Base-by-base conservation (phyloP, 805 yeast genomes). In the Yarrowia sp. region DNA sequence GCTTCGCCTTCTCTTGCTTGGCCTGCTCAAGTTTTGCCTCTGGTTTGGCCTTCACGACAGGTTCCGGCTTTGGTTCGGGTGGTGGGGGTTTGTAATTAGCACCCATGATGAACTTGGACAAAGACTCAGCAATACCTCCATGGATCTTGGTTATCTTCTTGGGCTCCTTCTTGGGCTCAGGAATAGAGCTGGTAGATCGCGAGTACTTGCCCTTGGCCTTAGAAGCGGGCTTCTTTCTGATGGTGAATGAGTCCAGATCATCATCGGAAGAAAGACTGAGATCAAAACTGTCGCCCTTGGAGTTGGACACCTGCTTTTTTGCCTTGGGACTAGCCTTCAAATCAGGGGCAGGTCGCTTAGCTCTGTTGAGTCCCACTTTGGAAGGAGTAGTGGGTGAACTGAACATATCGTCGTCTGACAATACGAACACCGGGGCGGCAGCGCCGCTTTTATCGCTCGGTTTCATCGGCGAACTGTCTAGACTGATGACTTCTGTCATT, bases 121-220 rank as follows among this genome's bases (percentile, higher is more conserved):
- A 26, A 3, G 64, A 26, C 49, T 42, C 42, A 14, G 64, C 64
- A 8, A 56, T 56, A 9, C 64, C 64, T 26, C 64, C 64, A 32
- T 56, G 64, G 49, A 56, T 26, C 38, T 56, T 26, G 15, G 64
- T 56, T n/a, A 56, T 42, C 49, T 56, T 56, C 64, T 56, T 56
- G 38, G 48, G 48, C 41, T 56, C 48, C 8, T 14, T 14, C 64
- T 56, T 56, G 22, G 48, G 48, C 41, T 56, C 48, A 8, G 12
- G 7, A 8, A n/a, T 2, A 10, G 48, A 26, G 46, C 10, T 16
- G 11, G 26, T 12, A n/a, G 63, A 22, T 8, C 10, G 19, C 22
- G 38, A 42, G 16, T 4, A 9, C 22, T 11, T 35, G 8, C 48
- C 3, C 19, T 22, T 49, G 15, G 11, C 10, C 26, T 45, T 12